phyloP scores from a whole-genome alignment of 176 grass and related monocot species.

The Olyra latifolia region DNA sequence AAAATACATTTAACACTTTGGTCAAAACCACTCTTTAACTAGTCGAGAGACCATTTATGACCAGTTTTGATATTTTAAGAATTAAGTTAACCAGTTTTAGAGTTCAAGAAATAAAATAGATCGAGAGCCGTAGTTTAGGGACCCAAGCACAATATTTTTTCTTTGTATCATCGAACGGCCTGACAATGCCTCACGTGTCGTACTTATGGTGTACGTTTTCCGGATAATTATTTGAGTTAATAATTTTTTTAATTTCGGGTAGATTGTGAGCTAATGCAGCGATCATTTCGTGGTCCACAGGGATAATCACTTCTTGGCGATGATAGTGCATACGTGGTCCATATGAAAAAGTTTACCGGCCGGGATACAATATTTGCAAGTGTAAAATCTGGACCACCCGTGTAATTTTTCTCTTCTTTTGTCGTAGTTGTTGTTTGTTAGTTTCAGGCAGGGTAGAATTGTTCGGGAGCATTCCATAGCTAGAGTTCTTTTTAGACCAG shows the following conservation, averaged over 20 bases:
- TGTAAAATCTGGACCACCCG: conserved; percentile 42
- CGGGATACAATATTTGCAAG: conserved; percentile 26
- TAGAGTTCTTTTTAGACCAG: conserved; percentile 7
- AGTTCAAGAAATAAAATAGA: too few relatives aligned
- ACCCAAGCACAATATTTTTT: too few relatives aligned
- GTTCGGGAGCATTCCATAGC: conserved; percentile 1
- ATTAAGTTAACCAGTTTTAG: too few relatives aligned
- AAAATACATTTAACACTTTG: too few relatives aligned
- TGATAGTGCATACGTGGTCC: conserved; percentile 43
- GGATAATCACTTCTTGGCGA: conserved; percentile 4
- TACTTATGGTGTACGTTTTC: too few relatives aligned
- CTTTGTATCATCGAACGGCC: too few relatives aligned
- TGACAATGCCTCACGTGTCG: too few relatives aligned
- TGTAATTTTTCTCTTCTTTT: background rate
- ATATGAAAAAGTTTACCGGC: background rate
- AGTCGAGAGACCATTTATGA: too few relatives aligned
- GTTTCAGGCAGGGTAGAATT: conserved; percentile 25
- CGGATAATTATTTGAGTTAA: background rate
- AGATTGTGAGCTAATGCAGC: background rate
- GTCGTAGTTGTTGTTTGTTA: conserved; percentile 29
- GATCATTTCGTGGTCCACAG: conserved; percentile 18
- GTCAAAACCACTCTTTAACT: too few relatives aligned
- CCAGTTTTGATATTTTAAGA: too few relatives aligned
- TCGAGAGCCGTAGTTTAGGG: too few relatives aligned
- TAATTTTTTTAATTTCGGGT: background rate